Conservation (phyloP, 306 rosid genomes). For the Castanea crenata region DNA sequence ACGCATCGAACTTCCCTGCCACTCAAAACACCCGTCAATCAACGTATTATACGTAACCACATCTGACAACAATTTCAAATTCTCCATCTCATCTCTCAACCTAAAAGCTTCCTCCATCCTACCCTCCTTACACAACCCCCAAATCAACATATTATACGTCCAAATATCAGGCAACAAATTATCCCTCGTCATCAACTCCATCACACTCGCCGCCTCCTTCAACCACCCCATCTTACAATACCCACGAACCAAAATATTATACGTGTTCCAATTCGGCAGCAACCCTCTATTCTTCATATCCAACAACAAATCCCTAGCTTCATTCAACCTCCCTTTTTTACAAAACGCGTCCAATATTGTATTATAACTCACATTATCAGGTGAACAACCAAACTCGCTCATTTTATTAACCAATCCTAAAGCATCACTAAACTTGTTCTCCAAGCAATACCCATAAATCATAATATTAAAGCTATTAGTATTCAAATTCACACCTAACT, state of each 20-base stretch:
- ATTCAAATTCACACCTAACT: slow-evolving; percentile 45
- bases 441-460: slow-evolving; percentile 58
- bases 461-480: slow-evolving; percentile 60
- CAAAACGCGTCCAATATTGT: slow-evolving; percentile 63
- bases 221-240: slow-evolving; percentile 74
- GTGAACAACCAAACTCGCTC: slow-evolving; percentile 51
- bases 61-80: slow-evolving; percentile 56
- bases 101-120: slow-evolving; percentile 67
- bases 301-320: slow-evolving; percentile 57
- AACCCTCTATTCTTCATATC: slow-evolving; percentile 63
- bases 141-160: slow-evolving; percentile 76
- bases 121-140: slow-evolving; percentile 68
- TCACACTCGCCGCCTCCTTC: slow-evolving; percentile 66
- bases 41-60: slow-evolving; percentile 83
- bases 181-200: slow-evolving; percentile 60
- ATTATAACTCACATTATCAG: slow-evolving; percentile 75
- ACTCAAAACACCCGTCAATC: slow-evolving; percentile 63
- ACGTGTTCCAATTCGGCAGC: slow-evolving; percentile 55
- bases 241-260: slow-evolving; percentile 74
- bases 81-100: slow-evolving; percentile 71
- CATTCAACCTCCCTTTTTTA: slow-evolving; percentile 49
- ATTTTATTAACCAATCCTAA: slow-evolving; percentile 40
- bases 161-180: slow-evolving; percentile 60
- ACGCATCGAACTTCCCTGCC: slow-evolving; percentile 38
- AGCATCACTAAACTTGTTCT: slow-evolving; percentile 48